Base-by-base conservation (phyloP, 257 asterid genomes). In the Penstemon barbatus region DNA sequence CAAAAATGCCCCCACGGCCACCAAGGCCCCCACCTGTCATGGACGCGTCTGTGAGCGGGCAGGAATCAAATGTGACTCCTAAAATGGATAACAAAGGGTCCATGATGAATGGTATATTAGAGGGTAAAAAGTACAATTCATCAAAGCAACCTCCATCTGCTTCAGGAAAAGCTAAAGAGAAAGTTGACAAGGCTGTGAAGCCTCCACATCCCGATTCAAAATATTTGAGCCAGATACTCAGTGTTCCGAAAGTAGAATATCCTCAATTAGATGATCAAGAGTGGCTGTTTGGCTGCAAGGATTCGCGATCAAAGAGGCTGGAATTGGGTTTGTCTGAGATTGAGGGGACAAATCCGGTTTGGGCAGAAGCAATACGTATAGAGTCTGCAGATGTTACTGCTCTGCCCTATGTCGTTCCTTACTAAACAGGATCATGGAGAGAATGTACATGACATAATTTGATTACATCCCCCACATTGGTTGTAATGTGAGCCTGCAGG, bases 351-450 rank as follows among this genome's bases (percentile, higher is more conserved):
- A 67, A 78, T 71, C 74, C 52, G 58, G 90, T 84, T 38, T 86
- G 92, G 92, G 81, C 84, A 39, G 81, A 82, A 78, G 82, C 89
- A 3, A 42, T 86, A 66, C 71, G 19, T 5, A 15, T 84, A 51
- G 78, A 78, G 58, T 62, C 78, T 54, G 82, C 78, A 13, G 85
- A 82, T 71, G 57, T 80, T 12, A 76, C 53, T 33, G 90, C 81
- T 3, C 53, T 86, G 74, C 93, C 93, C 1, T 84, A 84, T 58
- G 93, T 84, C 71, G 70, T 86, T 72, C 93, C 86, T 53, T 86
- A 76, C 75, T 86, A 84, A 75, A 64, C 15, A 13, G 18, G 11
- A 19, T 40, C 65, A 41, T 6, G 65, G 64, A 49, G 39, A 48
- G 64, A 36, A n/a, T 8, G 10, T 36, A 46, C 58, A 1, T 5